A percentile compares a stretch with the other conserved stretches of the same genome.
Conservation (phyloP, 148 eudicot species). For the Rhododendron henanense region DNA sequence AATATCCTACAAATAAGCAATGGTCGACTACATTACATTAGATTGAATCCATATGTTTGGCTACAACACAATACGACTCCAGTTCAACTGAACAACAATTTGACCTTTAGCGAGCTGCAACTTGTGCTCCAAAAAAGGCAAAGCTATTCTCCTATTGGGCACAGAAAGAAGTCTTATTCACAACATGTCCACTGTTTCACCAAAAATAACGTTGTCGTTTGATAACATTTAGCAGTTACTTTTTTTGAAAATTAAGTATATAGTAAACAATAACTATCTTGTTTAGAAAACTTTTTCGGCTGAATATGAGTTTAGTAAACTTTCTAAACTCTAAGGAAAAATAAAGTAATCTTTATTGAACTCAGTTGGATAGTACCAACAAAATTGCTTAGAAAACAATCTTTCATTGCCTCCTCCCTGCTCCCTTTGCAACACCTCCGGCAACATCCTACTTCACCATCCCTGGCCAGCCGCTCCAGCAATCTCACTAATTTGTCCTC, state of each 20-base stretch:
- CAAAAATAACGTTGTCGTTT: background rate
- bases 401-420: background rate
- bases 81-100: background rate
- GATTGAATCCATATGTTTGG: background rate
- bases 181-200: background rate
- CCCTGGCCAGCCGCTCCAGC: background rate
- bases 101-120: background rate
- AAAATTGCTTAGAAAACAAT: background rate
- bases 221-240: background rate
- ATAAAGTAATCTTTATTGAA: background rate
- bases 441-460: background rate
- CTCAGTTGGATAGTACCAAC: background rate
- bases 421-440: background rate
- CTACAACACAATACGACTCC: background rate
- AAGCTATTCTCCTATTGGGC: background rate
- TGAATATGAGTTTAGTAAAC: background rate
- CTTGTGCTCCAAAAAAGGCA: background rate
- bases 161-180: background rate
- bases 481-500: background rate
- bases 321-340: background rate
- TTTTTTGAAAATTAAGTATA: background rate
- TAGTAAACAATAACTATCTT: background rate
- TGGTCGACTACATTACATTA: background rate
- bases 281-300: background rate
- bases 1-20: background rate